Conservation (phyloP, 345 rosid genomes). For the Boechera retrofracta region DNA sequence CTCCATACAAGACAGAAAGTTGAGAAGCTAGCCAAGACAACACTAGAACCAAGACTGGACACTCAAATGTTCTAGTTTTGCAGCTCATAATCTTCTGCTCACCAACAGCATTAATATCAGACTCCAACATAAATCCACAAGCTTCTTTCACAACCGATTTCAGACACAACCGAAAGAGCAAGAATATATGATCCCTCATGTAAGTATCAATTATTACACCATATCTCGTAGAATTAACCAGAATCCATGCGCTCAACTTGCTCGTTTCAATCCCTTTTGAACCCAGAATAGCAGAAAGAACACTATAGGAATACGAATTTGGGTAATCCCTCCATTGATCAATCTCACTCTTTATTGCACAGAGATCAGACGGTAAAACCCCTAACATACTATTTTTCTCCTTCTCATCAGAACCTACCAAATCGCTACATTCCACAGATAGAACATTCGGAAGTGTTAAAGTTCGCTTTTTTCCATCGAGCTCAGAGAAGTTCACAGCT, state of each 20-base stretch:
- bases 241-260: constrained; percentile 61
- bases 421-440: constrained; percentile 60
- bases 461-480: constrained; percentile 42
- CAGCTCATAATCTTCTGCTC: constrained; percentile 30
- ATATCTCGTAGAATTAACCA: constrained; percentile 61
- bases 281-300: constrained; percentile 52
- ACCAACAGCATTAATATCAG: constrained; percentile 11
- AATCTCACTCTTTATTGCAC: constrained; percentile 59
- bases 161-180: constrained; percentile 64
- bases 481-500: constrained; percentile 54
- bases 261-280: constrained; percentile 40
- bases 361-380: constrained; percentile 69
- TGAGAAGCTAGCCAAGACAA: constrained; percentile 76
- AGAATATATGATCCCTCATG: constrained; percentile 67
- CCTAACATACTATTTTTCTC: constrained; percentile 37
- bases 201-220: constrained; percentile 72
- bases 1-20: constrained; percentile 75
- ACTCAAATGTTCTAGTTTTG: constrained; percentile 49
- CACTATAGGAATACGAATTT: constrained; percentile 53
- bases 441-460: constrained; percentile 65
- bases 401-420: constrained; percentile 40
- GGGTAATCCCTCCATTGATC: constrained; percentile 76
- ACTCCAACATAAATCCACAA: constrained; percentile 45
- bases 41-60: constrained; percentile 61
- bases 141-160: constrained; percentile 79